Base-by-base conservation (phyloP, 768 basidiomycete species). In the Mrakia hoshinonis region DNA sequence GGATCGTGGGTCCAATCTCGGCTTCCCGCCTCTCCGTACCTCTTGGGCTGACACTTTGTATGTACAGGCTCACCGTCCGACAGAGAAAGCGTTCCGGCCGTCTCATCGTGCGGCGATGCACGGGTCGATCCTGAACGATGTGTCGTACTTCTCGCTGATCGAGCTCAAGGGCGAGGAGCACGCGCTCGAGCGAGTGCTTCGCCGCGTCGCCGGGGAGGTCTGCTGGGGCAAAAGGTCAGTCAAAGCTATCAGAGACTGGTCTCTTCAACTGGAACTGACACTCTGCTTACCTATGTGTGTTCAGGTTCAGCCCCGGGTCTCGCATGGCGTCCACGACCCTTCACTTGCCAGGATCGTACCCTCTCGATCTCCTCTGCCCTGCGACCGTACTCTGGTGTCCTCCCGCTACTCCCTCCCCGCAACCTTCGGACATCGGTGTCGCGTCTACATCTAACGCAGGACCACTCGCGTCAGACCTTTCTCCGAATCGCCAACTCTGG, bases 51-150 rank as follows among this genome's bases (percentile, higher is more conserved):
- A n/a, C 15, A 10, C 4, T 3, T 38, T 12, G 24, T 24, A 22
- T 29, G 12, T 18, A 31, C 73, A 93, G 89, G 90, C 94, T 9
- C 80, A 88, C 2, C 86, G 86, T 2, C 93, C 95, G 0, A 93
- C 93, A 0, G 91, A 94, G 77, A 99, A 97, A 77, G 84, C 91
- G 0, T 95, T 89, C 78, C 85, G 96, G 24, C 88, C 95, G 0
- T 93, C 94, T 1, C 89, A 96, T 79, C 86, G 95, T 38, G 93
- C 96, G 3, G 85, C 91, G 0, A 79, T 88, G 12, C 90, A 92
- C 73, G 90, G 87, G 6, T 87, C 88, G 1, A 92, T 96, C 67
- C 79, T 95, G 1, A 91, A 94, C 69, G 95, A 99, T 76, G 89
- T 90, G 0, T 93, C 91, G 2, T 97, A 97, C 79, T 85, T 83